A percentile compares a stretch with the other conserved stretches of the same genome.
Evolutionary conservation across 1,284 basidiomycete species (phyloP).

Genomic region (Sanghuangporus baumii): DNA sequence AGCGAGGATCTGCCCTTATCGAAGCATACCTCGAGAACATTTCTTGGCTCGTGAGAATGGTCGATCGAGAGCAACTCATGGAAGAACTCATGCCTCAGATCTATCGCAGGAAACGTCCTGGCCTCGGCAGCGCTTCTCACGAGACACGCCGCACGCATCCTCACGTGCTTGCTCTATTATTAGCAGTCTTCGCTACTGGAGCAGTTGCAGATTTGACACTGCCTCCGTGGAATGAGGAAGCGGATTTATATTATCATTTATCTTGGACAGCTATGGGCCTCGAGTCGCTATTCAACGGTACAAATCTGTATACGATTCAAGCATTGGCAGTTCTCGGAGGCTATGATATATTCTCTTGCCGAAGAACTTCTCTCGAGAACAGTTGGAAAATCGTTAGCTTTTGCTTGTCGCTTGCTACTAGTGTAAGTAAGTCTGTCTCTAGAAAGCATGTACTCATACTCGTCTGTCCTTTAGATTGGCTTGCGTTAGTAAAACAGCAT

Average conservation of each 20-base stretch:
- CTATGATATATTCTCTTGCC: constrained; percentile 51
- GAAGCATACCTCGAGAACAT: constrained; percentile 15
- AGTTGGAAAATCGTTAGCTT: constrained; percentile 59
- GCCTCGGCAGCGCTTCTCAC: neutral
- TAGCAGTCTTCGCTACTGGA: constrained; percentile 53
- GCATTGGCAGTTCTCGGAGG: constrained; percentile 60
- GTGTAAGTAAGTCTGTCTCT: constrained; percentile 36
- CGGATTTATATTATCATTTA: constrained; percentile 48
- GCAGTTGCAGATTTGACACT: constrained; percentile 46
- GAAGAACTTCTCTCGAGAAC: constrained; percentile 52
- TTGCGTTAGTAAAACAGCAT: constrained; percentile 42
- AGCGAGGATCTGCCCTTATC: constrained; percentile 10
- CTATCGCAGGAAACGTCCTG: neutral
- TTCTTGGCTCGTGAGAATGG: constrained; percentile 8
- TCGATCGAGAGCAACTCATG: constrained; percentile 14
- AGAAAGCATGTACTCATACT: constrained; percentile 17
- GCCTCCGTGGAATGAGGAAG: constrained; percentile 33
- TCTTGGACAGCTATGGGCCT: constrained; percentile 56
- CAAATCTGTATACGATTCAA: constrained; percentile 66
- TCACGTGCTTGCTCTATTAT: constrained; percentile 51
- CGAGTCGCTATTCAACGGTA: constrained; percentile 54
- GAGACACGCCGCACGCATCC: neutral
- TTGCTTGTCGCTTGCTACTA: constrained; percentile 57
- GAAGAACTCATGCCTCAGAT: constrained; percentile 12
- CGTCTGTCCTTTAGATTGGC: constrained; percentile 43